phyloP scores from a whole-genome alignment of 2,329 filamentous ascomycete genomes.

The Sclerotinia sclerotiorum region DNA sequence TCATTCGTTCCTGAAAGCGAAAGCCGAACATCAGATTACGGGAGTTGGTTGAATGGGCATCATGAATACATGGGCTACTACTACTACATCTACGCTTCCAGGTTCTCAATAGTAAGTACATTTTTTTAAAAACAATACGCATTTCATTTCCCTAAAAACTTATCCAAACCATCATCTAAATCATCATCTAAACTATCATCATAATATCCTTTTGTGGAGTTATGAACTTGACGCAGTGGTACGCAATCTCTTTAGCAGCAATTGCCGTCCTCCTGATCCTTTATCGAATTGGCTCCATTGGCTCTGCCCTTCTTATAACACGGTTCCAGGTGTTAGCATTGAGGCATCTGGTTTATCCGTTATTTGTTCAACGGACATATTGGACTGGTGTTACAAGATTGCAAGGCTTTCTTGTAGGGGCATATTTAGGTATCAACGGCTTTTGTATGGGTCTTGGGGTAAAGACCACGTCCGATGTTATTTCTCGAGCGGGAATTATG shows the following conservation, averaged over 20 bases:
- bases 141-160: too few species aligned
- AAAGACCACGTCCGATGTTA: slow-evolving; percentile 23
- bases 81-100: neutral
- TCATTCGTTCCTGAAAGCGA: neutral
- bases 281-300: neutral
- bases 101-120: too few species aligned
- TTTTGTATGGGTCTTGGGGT: slow-evolving; percentile 25
- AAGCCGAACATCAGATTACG: neutral
- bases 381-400: slow-evolving; percentile 4
- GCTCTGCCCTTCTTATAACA: neutral
- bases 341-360: neutral
- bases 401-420: neutral
- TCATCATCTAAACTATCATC: too few species aligned
- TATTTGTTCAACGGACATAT: neutral
- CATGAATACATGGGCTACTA: neutral
- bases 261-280: neutral
- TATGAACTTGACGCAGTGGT: neutral
- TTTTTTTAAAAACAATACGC: too few species aligned
- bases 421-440: slow-evolving; percentile 25
- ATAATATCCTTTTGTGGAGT: too few species aligned
- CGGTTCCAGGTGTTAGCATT: neutral
- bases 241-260: neutral
- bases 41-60: neutral
- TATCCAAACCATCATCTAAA: too few species aligned
- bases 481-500: slow-evolving; percentile 25